These are phyloP conservation scores for Sanghuangporus sanghuang DNA, from an alignment of 1,284 basidiomycete genomes.

Conservation along the genomic window DNA sequence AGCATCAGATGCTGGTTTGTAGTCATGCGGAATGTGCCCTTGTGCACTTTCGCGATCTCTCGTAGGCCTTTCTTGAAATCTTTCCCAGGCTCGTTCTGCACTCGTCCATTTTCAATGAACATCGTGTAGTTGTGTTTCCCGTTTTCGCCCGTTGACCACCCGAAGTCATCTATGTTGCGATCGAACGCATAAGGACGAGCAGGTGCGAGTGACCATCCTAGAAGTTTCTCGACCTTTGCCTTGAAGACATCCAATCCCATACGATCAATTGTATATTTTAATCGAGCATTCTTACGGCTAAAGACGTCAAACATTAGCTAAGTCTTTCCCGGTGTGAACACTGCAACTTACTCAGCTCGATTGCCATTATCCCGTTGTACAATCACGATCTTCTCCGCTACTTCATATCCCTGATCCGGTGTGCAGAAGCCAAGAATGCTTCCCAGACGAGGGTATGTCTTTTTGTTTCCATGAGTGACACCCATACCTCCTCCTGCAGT, in stretches of 20 bases:
- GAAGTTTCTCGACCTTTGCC: slow-evolving; percentile 83
- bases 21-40: slow-evolving; percentile 89
- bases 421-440: slow-evolving; percentile 92
- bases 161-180: slow-evolving; percentile 90
- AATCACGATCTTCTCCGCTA: slow-evolving; percentile 92
- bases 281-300: slow-evolving; percentile 69
- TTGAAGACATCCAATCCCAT: slow-evolving; percentile 88
- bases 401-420: slow-evolving; percentile 78
- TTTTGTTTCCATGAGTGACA: slow-evolving; percentile 98
- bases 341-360: slow-evolving; percentile 69
- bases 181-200: slow-evolving; percentile 81
- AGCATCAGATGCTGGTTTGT: slow-evolving; percentile 95
- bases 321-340: background rate
- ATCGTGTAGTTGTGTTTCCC: slow-evolving; percentile 90
- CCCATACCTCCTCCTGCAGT: slow-evolving; percentile 96
- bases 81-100: slow-evolving; percentile 86
- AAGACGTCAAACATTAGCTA: slow-evolving; percentile 38
- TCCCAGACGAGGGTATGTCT: slow-evolving; percentile 92
- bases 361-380: slow-evolving; percentile 96
- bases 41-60: slow-evolving; percentile 92
- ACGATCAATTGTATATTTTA: slow-evolving; percentile 97
- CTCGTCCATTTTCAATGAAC: slow-evolving; percentile 97
- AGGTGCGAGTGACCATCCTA: slow-evolving; percentile 77
- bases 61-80: slow-evolving; percentile 92
- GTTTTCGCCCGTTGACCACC: slow-evolving; percentile 86